phyloP scores from a whole-genome alignment of 2,329 filamentous ascomycete genomes.

The Xylariaceae sp. region DNA sequence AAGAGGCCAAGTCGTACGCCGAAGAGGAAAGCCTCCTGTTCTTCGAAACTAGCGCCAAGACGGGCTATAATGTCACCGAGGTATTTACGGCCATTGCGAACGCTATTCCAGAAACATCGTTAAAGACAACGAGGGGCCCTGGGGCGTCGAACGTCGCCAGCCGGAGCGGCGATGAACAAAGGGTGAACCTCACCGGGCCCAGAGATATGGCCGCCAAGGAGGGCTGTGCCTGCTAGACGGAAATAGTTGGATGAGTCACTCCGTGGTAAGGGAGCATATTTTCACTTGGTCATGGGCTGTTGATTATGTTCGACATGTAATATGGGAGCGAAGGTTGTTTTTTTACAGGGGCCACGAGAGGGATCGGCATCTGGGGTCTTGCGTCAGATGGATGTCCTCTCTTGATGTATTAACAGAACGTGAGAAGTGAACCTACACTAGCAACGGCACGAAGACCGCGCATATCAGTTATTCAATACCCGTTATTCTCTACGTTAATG shows the following conservation, averaged over 20 bases:
- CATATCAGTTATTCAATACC: constrained; percentile 19
- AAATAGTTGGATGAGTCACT: constrained; percentile 6
- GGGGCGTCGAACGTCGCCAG: constrained; percentile 57
- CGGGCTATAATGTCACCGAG: constrained; percentile 86
- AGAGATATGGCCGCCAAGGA: constrained; percentile 73
- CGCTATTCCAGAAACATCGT: constrained; percentile 91
- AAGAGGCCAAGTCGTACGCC: constrained; percentile 87
- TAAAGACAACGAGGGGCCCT: constrained; percentile 80
- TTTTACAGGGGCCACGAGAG: constrained; percentile 1
- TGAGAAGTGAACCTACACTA: constrained; percentile 14
- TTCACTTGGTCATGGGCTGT: constrained; percentile 18
- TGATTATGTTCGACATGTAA: constrained; percentile 30
- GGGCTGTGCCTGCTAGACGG: constrained; percentile 75
- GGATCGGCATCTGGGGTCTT: constrained; percentile 12
- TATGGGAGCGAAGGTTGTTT: constrained; percentile 30
- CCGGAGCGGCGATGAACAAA: constrained; percentile 61
- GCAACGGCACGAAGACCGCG: constrained; percentile 9
- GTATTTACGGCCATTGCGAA: constrained; percentile 98
- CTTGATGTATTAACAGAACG: constrained; percentile 24
- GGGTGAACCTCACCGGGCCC: constrained; percentile 77
- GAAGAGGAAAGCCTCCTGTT: constrained; percentile 93
- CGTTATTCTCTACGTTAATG: constrained; percentile 4
- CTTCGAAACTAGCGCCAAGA: constrained; percentile 98
- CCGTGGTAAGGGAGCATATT: constrained; percentile 14
- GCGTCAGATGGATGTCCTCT: constrained; percentile 24